Evolutionary conservation across 2,329 filamentous ascomycete species (phyloP), one percentile per base, ranked within the genome.

Genomic region (Sporothrix protearum): DNA sequence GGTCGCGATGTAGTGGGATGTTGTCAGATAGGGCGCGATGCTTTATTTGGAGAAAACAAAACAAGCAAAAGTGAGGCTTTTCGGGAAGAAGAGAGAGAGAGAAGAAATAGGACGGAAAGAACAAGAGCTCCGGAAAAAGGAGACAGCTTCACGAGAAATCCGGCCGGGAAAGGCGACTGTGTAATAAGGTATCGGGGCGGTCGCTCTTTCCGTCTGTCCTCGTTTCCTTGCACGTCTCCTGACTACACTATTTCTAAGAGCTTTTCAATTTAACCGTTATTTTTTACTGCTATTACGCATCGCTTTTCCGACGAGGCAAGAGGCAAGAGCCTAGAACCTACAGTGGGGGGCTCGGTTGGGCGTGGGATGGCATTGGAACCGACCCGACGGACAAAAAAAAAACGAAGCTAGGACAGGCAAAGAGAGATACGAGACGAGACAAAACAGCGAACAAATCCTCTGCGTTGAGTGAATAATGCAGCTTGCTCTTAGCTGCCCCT

Each of bases 341-440:
- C 59, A 55, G 69, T 47, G 69, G 69, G 45, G n/a, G n/a, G n/a
- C n/a, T n/a, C n/a, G n/a, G 49, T 39, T 57, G 47, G 59, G 61
- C 69, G 69, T 63, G 61, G 69, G 69, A 63, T 71, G 45, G 14
- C 19, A n/a, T n/a, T 22, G 47, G n/a, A 19, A 30, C 25, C 61
- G 61, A 64, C 61, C 57, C 39, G 42, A 49, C 28, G 8, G n/a
- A n/a, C 28, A 25, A 47, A 8, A 51, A 55, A 42, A 19, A 47
- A 33, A 39, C 47, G 30, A 51, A 14, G 49, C 66, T 45, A 66
- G 42, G 55, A 30, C 5, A 25, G 59, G 51, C 16, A 68, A 68
- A 55, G 30, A 36, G 30, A 55, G 33, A 61, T 19, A 30, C 19
- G 39, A 66, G 42, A 49, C 63, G 63, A 66, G 63, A 67, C 22